Evolutionary conservation across 495 filamentous ascomycete species (phyloP).

Genomic region (Immersiella caudata): DNA sequence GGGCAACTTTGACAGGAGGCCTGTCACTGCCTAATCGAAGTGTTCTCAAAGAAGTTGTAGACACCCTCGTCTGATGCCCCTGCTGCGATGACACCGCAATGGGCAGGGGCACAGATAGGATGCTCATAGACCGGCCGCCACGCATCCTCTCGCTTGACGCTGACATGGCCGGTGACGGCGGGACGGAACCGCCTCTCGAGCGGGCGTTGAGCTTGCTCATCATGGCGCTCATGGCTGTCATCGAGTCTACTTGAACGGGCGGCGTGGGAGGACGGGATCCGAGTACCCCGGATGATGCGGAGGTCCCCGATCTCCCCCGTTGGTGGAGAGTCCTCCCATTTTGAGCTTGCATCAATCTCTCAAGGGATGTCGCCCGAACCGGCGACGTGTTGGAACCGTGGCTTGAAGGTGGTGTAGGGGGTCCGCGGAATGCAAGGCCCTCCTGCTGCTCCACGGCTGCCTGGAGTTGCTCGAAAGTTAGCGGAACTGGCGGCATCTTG

Average conservation of each 20-base stretch:
- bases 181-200: conserved; percentile 25
- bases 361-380: conserved; percentile 24
- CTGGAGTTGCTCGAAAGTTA: conserved; percentile 43
- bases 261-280: conserved; percentile 2
- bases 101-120: conserved; percentile 22
- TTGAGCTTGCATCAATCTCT: conserved; percentile 28
- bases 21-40: conserved; percentile 27
- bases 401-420: conserved; percentile 41
- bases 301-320: not conserved
- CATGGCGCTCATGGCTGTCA: conserved; percentile 32
- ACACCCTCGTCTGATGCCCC: conserved; percentile 17
- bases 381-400: conserved; percentile 28
- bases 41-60: conserved; percentile 33
- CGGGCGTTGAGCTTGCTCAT: conserved; percentile 36
- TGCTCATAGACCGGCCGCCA: conserved; percentile 22
- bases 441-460: conserved; percentile 33
- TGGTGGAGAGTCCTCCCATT: conserved; percentile 18
- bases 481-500: conserved; percentile 38
- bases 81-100: not conserved
- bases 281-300: not conserved
- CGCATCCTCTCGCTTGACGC: conserved; percentile 5
- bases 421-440: conserved; percentile 15
- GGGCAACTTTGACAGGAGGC: conserved; percentile 18
- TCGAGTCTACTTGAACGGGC: not conserved
- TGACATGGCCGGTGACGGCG: conserved; percentile 27